Evolutionary conservation across 176 grass and related monocot genomes (phyloP).

Genomic region (Oryza meridionalis): DNA sequence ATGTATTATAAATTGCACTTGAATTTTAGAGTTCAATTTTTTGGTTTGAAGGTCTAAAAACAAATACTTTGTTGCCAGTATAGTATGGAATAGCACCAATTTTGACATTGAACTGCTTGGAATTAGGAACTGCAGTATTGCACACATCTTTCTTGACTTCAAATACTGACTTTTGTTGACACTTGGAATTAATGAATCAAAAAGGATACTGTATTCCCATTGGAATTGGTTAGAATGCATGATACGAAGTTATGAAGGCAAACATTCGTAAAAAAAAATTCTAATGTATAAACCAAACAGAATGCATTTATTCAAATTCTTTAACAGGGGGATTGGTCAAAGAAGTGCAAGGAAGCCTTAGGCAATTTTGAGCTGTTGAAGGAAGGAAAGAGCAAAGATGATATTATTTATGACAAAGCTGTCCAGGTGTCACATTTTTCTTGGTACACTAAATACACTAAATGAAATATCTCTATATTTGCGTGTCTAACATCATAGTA

Average conservation of each 20-base stretch:
- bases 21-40: background rate
- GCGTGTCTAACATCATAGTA: slow-evolving; percentile 27
- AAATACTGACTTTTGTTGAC: slow-evolving; percentile 4
- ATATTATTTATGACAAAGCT: slow-evolving; percentile 84
- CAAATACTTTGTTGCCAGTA: background rate
- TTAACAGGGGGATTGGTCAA: slow-evolving; percentile 76
- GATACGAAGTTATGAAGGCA: background rate
- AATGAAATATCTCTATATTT: slow-evolving; percentile 30
- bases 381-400: slow-evolving; percentile 77
- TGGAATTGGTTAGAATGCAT: background rate
- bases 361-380: slow-evolving; percentile 60
- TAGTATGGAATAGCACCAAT: background rate
- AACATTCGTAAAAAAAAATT: background rate
- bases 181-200: background rate
- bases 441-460: slow-evolving; percentile 13
- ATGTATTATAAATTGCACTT: slow-evolving; percentile 1
- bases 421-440: slow-evolving; percentile 55
- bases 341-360: slow-evolving; percentile 80
- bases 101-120: background rate
- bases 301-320: slow-evolving; percentile 32
- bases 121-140: background rate
- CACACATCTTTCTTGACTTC: background rate
- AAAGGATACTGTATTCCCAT: background rate
- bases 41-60: background rate
- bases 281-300: slow-evolving; percentile 17